phyloP scores from a whole-genome alignment of 345 rosid species.

The Bruguiera parviflora region DNA sequence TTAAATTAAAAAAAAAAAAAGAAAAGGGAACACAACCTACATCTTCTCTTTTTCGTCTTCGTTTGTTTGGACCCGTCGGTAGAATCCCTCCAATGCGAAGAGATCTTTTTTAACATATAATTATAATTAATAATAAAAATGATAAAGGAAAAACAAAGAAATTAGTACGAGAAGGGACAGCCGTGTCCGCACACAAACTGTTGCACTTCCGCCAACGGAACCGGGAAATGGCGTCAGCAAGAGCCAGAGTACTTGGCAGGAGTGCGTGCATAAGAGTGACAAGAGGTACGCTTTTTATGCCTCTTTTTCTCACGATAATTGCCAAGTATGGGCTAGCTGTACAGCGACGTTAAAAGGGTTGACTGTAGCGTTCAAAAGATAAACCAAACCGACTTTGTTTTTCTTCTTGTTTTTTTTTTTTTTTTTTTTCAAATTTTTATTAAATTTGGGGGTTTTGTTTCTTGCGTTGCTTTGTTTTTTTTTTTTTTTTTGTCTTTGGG shows the following conservation, averaged over 20 bases:
- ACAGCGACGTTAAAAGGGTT: conserved; percentile 20
- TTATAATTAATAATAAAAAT: no score
- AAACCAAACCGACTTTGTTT: no score
- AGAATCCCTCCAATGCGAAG: no score
- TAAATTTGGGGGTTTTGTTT: conserved; percentile 1
- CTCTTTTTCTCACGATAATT: neutral
- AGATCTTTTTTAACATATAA: no score
- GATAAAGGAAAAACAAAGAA: no score
- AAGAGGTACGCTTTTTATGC: conserved; percentile 20
- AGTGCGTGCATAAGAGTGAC: neutral
- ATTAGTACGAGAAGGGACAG: neutral
- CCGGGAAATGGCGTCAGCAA: conserved; percentile 34
- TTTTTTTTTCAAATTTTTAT: no score
- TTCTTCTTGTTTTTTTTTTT: no score
- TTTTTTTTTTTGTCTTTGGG: neutral
- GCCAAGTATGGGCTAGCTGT: neutral
- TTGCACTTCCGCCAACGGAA: neutral
- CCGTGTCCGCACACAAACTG: neutral
- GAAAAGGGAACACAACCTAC: no score
- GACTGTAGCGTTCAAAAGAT: conserved; percentile 20
- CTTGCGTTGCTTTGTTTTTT: conserved; percentile 6
- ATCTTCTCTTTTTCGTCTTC: no score
- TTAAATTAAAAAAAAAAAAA: no score
- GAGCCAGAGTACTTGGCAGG: neutral
- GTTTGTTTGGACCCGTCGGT: no score